Evolutionary conservation across 2,329 filamentous ascomycete genomes (phyloP), one percentile per base, ranked within the genome.

Genomic region (Diplodia intermedia): DNA sequence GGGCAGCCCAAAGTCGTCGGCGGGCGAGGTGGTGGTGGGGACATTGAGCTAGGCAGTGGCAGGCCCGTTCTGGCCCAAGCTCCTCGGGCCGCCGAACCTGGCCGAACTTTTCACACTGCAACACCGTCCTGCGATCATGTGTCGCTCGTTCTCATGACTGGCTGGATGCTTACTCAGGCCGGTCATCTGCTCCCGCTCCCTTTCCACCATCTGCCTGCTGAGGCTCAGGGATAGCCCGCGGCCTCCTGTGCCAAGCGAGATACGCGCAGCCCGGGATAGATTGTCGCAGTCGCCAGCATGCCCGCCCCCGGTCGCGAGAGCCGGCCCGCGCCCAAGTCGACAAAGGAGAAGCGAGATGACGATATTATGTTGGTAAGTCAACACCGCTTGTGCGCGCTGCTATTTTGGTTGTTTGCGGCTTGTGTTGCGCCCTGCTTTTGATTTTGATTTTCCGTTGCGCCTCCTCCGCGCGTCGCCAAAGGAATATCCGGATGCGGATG

Each of bases 321-420:
- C 47, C 66, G 52, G 23, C 63, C 65, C 26, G 57, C 66, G 69
- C 66, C 67, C 29, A 67, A 70, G 56, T 65, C 69, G 49, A 60
- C 63, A 18, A 62, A 56, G 18, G 65, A 66, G 33, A 71, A 71
- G 53, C 62, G 73, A 52, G 78, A 79, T 69, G 77, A 76, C 53
- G 73, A 75, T 55, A 76, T 79, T 69, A 79, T 79, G 77, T 75
- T 63, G 66, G 66, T 68, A 20, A 62, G 38, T 63, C 36, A n/a
- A 54, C 29, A 18, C 31, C 31, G 40, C 38, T 29, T 65, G 26
- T 18, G n/a, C 9, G 4, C 18, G 14, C 29, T 61, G 38, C 43
- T 26, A 9, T 63, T 53, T 5, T 26, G 12, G 43, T 38, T 36
- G 31, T 23, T 18, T 63, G 7, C 26, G 12, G 15, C 15, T 14